Evolutionary conservation across 2,329 filamentous ascomycete genomes (phyloP).

Genomic region (Hypoxylon rubiginosum): DNA sequence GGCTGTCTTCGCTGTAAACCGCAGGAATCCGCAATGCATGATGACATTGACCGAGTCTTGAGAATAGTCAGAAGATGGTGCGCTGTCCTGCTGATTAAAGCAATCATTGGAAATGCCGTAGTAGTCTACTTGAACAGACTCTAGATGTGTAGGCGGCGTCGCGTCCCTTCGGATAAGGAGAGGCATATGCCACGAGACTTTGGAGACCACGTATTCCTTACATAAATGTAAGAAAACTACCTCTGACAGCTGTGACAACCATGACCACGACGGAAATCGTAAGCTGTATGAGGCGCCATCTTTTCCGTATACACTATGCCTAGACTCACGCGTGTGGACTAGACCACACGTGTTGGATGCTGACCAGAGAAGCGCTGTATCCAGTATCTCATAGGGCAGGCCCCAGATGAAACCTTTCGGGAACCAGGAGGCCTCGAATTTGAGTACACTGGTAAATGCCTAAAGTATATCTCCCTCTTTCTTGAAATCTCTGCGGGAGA

Average conservation of each 20-base stretch:
- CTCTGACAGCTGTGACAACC: background rate
- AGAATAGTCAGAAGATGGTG: background rate
- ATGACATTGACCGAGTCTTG: background rate
- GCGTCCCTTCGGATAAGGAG: background rate
- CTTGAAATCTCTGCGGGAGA: constrained; percentile 1
- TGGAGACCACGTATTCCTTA: constrained; percentile 1
- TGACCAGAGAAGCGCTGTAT: constrained; percentile 3
- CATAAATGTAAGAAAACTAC: background rate
- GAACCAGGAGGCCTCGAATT: background rate
- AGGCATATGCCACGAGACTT: constrained; percentile 9
- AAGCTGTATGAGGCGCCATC: background rate
- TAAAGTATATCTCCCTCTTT: background rate
- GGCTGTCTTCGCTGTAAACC: constrained; percentile 3
- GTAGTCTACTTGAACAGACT: background rate
- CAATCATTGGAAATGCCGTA: background rate
- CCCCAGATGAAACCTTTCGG: constrained; percentile 11
- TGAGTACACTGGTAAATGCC: constrained; percentile 6
- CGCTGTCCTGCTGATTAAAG: background rate
- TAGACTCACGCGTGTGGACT: background rate
- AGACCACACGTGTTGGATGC: background rate
- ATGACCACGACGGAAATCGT: constrained; percentile 6
- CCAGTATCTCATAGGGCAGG: constrained; percentile 10
- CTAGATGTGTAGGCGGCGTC: background rate
- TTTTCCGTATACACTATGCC: background rate
- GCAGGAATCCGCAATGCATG: constrained; percentile 6